Evolutionary conservation across 345 rosid genomes (phyloP), one percentile per base, ranked within the genome.

Genomic region (Populus alba): DNA sequence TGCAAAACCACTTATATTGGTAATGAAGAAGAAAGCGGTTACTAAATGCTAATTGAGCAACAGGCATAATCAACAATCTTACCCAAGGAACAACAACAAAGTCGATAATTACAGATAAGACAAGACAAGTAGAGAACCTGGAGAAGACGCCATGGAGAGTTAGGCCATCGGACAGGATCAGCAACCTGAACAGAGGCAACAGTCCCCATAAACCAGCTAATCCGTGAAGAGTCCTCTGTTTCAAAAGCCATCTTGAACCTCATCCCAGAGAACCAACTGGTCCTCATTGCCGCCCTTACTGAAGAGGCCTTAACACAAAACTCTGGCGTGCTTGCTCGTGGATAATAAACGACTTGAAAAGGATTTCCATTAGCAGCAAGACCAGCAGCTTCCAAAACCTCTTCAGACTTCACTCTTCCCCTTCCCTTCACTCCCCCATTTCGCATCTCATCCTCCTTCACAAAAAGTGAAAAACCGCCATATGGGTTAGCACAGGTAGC

Each of bases 71-170:
- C 27, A 72, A 37, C 5, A 15, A 31, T n/a, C 31, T 45, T 13
- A 33, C 33, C 16, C 27, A 7, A 62, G 38, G 55, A 51, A 45
- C 9, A 66, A 33, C 8, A 17, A 22, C 17, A 37, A 33, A 9
- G 47, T 43, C 15, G 47, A 43, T 43, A 43, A 43, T 43, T 43
- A 43, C 47, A 43, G 47, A 66, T 13, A 15, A 7, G 39, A 29
- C 39, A 16, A 4, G 33, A 66, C 16, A 38, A 16, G 62, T 5
- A 12, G 20, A 67, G n/a, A 68, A 95, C 99, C 98, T 91, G 93
- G 16, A 96, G 87, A 80, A 96, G 87, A 8, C 97, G 86, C 99
- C 99, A 96, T 29, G 97, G 98, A 27, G 99, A 96, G 78, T 89
- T 87, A 66, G 98, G 96, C 99, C 99, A 95, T 27, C 81, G 90